Evolutionary conservation across 768 basidiomycete species (phyloP).

Genomic region (Leccinum arenicola): DNA sequence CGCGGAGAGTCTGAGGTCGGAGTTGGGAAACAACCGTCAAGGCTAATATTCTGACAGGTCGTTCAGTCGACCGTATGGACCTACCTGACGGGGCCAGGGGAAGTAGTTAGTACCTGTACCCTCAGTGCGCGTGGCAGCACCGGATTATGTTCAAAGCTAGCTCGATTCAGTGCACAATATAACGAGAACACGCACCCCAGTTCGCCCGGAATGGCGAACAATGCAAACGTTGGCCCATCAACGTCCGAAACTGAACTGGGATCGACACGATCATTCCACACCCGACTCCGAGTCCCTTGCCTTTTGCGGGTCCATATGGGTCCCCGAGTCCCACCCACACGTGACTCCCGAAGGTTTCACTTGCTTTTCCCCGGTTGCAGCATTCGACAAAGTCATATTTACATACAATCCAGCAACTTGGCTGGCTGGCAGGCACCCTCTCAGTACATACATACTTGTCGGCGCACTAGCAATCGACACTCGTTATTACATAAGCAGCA

Average conservation of each 20-base stretch:
- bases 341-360: constrained; percentile 32
- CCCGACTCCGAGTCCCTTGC: constrained; percentile 13
- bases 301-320: constrained; percentile 41
- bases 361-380: neutral
- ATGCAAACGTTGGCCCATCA: constrained; percentile 12
- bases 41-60: constrained; percentile 19
- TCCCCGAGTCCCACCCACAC: constrained; percentile 21
- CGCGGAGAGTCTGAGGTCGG: constrained; percentile 32
- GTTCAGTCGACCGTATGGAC: neutral
- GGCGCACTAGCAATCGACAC: neutral
- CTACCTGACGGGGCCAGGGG: neutral
- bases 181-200: constrained; percentile 19
- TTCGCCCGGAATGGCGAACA: constrained; percentile 28
- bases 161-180: constrained; percentile 28
- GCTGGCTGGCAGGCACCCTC: neutral
- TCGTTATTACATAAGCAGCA: constrained; percentile 23
- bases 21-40: constrained; percentile 28
- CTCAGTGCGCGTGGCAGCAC: neutral
- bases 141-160: constrained; percentile 6
- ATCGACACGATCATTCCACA: constrained; percentile 5
- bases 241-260: neutral
- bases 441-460: neutral
- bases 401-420: neutral
- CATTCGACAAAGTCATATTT: neutral
- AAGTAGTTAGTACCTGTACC: neutral